phyloP scores from a whole-genome alignment of 495 filamentous ascomycete genomes.

The Pseudotulostoma volvatum region DNA sequence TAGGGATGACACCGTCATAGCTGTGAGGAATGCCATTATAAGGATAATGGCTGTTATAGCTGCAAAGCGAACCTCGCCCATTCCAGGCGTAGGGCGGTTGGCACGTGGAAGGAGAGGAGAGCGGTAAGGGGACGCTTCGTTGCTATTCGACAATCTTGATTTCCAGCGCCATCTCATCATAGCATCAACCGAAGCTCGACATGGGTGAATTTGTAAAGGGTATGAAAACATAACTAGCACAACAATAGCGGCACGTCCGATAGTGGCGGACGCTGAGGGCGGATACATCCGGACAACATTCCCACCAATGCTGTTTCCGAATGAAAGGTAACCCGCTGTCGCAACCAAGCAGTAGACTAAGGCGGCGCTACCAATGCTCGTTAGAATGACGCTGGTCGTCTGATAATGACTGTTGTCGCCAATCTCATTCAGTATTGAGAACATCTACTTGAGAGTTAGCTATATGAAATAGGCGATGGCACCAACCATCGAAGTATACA shows the following conservation, averaged over 20 bases:
- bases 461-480: too few species aligned
- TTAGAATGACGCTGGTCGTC: constrained; percentile 61
- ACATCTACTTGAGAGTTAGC: constrained; percentile 49
- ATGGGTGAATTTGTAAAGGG: constrained; percentile 88
- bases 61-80: constrained; percentile 81
- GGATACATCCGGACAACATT: constrained; percentile 93
- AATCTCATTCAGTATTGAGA: constrained; percentile 94
- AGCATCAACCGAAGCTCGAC: constrained; percentile 81
- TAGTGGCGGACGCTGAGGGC: constrained; percentile 66
- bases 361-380: constrained; percentile 69
- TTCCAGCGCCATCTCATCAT: constrained; percentile 79
- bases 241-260: constrained; percentile 88
- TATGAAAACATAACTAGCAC: constrained; percentile 95
- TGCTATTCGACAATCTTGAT: constrained; percentile 18
- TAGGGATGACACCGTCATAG: constrained; percentile 78
- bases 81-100: constrained; percentile 32
- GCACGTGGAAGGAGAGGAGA: constrained; percentile 24
- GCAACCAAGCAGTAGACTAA: constrained; percentile 78
- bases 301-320: constrained; percentile 67
- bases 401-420: constrained; percentile 65
- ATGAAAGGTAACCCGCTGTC: constrained; percentile 89
- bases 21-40: constrained; percentile 65
- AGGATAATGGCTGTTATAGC: constrained; percentile 75
- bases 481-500: constrained; percentile 30
- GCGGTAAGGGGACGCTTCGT: constrained; percentile 30